Conservation (phyloP, 2,329 filamentous ascomycete genomes). For the Sporothrix phasma region DNA sequence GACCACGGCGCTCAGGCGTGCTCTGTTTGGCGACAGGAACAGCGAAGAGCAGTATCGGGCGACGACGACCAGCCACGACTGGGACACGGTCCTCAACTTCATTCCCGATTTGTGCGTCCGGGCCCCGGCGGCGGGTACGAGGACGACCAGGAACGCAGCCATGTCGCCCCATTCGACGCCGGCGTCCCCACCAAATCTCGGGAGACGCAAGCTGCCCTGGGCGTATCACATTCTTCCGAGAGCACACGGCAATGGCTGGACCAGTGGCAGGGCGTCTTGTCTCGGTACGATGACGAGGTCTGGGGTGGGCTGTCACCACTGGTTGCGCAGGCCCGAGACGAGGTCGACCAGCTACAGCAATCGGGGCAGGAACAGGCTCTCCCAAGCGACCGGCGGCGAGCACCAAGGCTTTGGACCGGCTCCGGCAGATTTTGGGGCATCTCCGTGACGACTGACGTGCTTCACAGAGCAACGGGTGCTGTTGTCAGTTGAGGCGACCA, state of each 20-base stretch:
- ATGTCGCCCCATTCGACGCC: neutral
- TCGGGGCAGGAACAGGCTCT: constrained; percentile 16
- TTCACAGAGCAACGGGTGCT: neutral
- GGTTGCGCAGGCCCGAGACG: constrained; percentile 44
- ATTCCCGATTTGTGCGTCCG: constrained; percentile 34
- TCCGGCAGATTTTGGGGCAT: constrained; percentile 33
- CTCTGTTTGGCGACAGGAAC: constrained; percentile 28
- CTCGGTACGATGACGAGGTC: constrained; percentile 52
- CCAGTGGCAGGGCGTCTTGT: constrained; percentile 48
- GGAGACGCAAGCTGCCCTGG: constrained; percentile 26
- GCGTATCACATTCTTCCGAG: constrained; percentile 30
- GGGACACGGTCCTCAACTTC: constrained; percentile 43
- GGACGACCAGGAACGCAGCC: constrained; percentile 10
- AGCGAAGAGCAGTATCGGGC: neutral
- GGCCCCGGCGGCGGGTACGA: constrained; percentile 18
- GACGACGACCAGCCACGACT: constrained; percentile 22
- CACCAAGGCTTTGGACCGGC: constrained; percentile 29
- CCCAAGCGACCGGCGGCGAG: constrained; percentile 19
- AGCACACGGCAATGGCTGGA: constrained; percentile 38
- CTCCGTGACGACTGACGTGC: constrained; percentile 22
- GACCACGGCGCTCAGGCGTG: constrained; percentile 27
- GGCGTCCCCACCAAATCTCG: constrained; percentile 5
- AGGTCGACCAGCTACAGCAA: constrained; percentile 38
- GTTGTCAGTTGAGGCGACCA: neutral
- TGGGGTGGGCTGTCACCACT: constrained; percentile 55